Evolutionary conservation across 495 filamentous ascomycete genomes (phyloP), one percentile per base, ranked within the genome.

Genomic region (Talaromyces wortmannii): DNA sequence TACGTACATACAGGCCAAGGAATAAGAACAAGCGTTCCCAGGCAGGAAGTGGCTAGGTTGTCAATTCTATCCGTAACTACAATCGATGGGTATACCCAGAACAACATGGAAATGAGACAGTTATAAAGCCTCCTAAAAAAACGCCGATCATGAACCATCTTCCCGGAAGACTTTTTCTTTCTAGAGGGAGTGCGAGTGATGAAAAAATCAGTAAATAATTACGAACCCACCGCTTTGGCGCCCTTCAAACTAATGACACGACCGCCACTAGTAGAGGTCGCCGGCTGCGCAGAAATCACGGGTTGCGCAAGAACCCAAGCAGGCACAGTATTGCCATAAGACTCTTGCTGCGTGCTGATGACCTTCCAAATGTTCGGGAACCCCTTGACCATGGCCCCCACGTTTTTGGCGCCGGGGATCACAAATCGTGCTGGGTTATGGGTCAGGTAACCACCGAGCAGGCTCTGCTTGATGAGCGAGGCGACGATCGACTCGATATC

Each of bases 361-460:
- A 78, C 79, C 33, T 76, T 69, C 83, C 82, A 87, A 0, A 80
- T 69, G 54, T 75, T 78, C 11, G 84, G 84, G 61, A 84, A 87
- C 1, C 84, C 84, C 0, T 80, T 84, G 5, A 79, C 77, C 48
- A 89, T 61, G 1, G 82, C 78, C 2, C 79, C 78, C 1, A 73
- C 81, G 50, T 78, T 70, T 62, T 88, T 88, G 13, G 89, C 82
- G 6, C 94, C 92, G 30, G 88, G 81, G 36, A 97, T 86, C 5
- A 90, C 91, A 57, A 95, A 95, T 16, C 84, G 82, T 30, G 76
- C 78, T 59, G 84, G 84, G 32, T 78, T 73, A 60, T 94, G 88
- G 10, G 88, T 88, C 18, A 97, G 78, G 59, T 92, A 98, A 5
- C 94, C 94, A 54, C 85, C 84, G 50, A 97, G 77, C n/a, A 97